Base-by-base conservation (phyloP, 495 filamentous ascomycete genomes). In the Glonium stellatum region DNA sequence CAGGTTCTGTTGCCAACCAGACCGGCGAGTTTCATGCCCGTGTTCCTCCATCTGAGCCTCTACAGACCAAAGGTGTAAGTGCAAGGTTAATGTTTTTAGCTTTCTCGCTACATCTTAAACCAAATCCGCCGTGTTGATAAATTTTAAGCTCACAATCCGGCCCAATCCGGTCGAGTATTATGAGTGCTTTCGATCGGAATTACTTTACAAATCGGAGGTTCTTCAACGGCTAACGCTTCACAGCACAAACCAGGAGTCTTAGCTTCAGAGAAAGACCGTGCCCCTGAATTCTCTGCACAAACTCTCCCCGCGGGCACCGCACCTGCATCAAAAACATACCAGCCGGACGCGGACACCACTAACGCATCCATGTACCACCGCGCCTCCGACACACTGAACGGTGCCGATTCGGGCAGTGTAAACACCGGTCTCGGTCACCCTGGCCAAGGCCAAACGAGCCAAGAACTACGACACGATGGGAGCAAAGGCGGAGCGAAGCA, bases 171-270 rank as follows among this genome's bases (percentile, higher is more conserved):
- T n/a, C n/a, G n/a, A n/a, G n/a, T 31, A 31, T 31, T 6, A 37
- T 22, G 13, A 18, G 4, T 23, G 15, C 3, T 51, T 51, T 21
- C 48, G 22, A 31, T 36, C 10, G 3, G 23, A 18, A 37, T 1
- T 10, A 15, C 13, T 37, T 9, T 8, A 11, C 15, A 9, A 56
- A 3, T 37, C 46, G 15, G 18, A 13, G 9, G 15, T n/a, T 13
- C 19, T 51, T n/a, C 48, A 51, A n/a, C 1, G 10, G 18, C 51
- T 62, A 39, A 62, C 53, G 44, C 56, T 39, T 34, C 22, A 4
- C 69, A 88, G 86, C 87, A 92, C 70, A 75, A 86, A 70, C 80
- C 79, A 18, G 89, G 89, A 62, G 70, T 76, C 37, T 76, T 81
- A 58, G 77, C 81, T 52, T 74, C 72, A 44, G 83, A 82, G 57